These are phyloP conservation scores for Trametes pubescens DNA, from an alignment of 1,284 basidiomycete genomes.

Conservation along the genomic window DNA sequence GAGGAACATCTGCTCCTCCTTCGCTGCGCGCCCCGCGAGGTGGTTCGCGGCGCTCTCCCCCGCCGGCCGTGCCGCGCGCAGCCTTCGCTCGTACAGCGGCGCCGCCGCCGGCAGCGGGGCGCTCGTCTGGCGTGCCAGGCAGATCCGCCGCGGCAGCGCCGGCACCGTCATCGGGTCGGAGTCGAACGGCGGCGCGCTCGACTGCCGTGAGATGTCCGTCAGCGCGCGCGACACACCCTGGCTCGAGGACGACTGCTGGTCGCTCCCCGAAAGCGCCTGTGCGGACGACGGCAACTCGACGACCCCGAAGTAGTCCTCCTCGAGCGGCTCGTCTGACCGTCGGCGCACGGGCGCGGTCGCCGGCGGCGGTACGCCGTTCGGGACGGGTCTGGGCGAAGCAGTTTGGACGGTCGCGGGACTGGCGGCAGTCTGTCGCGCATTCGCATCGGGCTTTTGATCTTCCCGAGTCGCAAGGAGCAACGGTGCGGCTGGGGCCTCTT, in stretches of 20 bases:
- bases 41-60: constrained; percentile 45
- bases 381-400: constrained; percentile 21
- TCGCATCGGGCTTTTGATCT: constrained; percentile 1
- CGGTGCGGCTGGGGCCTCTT: neutral
- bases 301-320: constrained; percentile 45
- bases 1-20: constrained; percentile 67
- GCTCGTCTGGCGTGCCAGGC: constrained; percentile 66
- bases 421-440: neutral
- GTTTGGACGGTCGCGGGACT: neutral
- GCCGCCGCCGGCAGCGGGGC: constrained; percentile 62
- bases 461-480: neutral
- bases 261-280: neutral
- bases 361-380: constrained; percentile 33
- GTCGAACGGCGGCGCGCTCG: constrained; percentile 40
- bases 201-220: constrained; percentile 36
- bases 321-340: constrained; percentile 28
- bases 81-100: constrained; percentile 47
- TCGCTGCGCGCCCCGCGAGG: constrained; percentile 56
- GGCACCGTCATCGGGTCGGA: constrained; percentile 46
- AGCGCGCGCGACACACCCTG: neutral
- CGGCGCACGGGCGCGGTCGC: constrained; percentile 41
- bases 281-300: constrained; percentile 21
- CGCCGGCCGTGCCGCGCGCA: constrained; percentile 49
- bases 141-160: constrained; percentile 57
- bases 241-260: neutral